Conservation (phyloP, 2,329 filamentous ascomycete genomes). For the Aspergillus sp. region DNA sequence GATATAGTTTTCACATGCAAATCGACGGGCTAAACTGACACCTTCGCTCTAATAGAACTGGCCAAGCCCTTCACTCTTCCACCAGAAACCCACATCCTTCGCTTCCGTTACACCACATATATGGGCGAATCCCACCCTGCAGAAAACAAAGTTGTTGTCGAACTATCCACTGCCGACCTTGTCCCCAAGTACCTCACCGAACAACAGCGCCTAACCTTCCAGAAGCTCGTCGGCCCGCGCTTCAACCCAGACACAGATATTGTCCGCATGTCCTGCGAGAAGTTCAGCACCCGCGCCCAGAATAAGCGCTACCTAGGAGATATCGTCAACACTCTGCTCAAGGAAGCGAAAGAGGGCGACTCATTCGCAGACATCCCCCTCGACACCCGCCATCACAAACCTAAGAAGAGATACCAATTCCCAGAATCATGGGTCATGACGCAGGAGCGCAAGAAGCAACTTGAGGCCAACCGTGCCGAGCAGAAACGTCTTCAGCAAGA, state of each 20-base stretch:
- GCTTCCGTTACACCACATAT: conserved; percentile 96
- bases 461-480: conserved; percentile 61
- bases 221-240: conserved; percentile 80
- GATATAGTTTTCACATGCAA: background rate
- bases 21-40: background rate
- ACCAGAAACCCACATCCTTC: conserved; percentile 64
- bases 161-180: conserved; percentile 77
- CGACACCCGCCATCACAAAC: conserved; percentile 80
- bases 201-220: conserved; percentile 73
- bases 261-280: conserved; percentile 88
- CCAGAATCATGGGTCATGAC: conserved; percentile 83
- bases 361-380: conserved; percentile 87
- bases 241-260: conserved; percentile 83
- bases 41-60: conserved; percentile 59
- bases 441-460: conserved; percentile 62
- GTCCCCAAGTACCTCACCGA: conserved; percentile 58
- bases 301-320: conserved; percentile 95
- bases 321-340: conserved; percentile 69
- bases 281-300: conserved; percentile 83
- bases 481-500: conserved; percentile 57
- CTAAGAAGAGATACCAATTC: conserved; percentile 68
- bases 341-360: conserved; percentile 76
- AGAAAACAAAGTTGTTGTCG: conserved; percentile 88
- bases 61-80: conserved; percentile 79
- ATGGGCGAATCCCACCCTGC: conserved; percentile 92